Base-by-base conservation (phyloP, 164 flowering plant species). In the Santalum album region DNA sequence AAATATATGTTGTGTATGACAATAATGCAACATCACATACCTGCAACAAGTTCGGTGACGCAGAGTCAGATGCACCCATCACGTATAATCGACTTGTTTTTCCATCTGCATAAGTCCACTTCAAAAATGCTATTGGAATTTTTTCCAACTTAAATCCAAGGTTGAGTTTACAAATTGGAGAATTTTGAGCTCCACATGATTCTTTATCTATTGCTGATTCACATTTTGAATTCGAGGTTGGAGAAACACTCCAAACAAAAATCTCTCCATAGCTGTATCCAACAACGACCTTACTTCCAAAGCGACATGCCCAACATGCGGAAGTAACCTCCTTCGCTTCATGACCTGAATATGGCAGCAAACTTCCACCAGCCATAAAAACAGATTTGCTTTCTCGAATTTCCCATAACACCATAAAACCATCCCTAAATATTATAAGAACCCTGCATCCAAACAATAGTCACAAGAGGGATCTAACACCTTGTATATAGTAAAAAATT, bases 251-350 rank as follows among this genome's bases (percentile, higher is more conserved):
- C 90, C 89, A 86, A 15, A 88, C 54, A 39, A 69, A 67, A 48
- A 91, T 78, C 49, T 91, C 98, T 22, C 96, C 98, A 47, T 68
- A 82, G 68, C 66, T 74, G 60, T 84, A 87, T 7, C 98, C 96
- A 58, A 82, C 70, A 62, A 63, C 86, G 42, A 80, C 77, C 78
- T 83, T 91, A 72, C 84, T 82, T 57, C 98, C 98, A 67, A 60
- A 62, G 15, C 85, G 90, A 65, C 98, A 91, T 36, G 75, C 85
- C 95, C 96, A 87, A 58, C 92, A 82, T 54, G 90, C 92, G 59
- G 90, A 72, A 54, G 95, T 82, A 56, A 75, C 96, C 66, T 75
- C 72, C 67, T 72, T 91, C 27, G 71, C 40, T 58, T 84, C 96
- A 47, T 74, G 67, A 57, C 65, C 20, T 18, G 50, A 21, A 27